Base-by-base conservation (phyloP, 169 alveolate genomes). In the Plasmodium relictum region DNA sequence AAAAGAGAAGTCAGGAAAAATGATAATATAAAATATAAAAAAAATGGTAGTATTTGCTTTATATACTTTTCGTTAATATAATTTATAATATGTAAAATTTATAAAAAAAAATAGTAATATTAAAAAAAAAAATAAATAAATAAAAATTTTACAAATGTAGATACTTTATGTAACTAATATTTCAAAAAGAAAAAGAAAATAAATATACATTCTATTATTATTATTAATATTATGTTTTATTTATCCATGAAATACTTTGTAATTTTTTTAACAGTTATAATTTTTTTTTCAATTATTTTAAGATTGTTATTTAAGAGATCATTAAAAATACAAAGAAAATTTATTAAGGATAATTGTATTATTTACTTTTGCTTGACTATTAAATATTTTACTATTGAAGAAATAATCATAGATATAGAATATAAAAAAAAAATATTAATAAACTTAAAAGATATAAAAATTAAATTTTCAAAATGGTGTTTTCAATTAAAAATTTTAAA, bases 371-470 rank as follows among this genome's bases (percentile, higher is more conserved):
- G 50, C 42, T 48, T 37, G 5, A 71, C 26, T 71, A 71, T 59
- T 24, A 71, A 22, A 16, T 16, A 48, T 18, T 18, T 26, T 50
- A 14, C 56, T 12, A 52, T 45, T 50, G 48, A 20, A 48, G 68
- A 71, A 50, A 71, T 50, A 18, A 0, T 71, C 18, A 20, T 73
- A 42, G 24, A 73, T 73, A 41, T 41, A 58, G 24, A 48, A 59
- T 37, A 22, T 59, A 59, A 48, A 73, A 73, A 20, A 26, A 73
- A 37, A 12, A 31, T 37, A 45, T 41, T 56, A 20, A 59, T 14
- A 59, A 54, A 73, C 48, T 59, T 58, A 26, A 48, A 73, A 24
- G 72, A 73, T 44, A 56, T 37, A 61, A 73, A 59, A 58, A 24
- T 58, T 14, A 31, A 20, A 22, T 18, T 59, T 73, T 16, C 73